Conservation (phyloP, 495 filamentous ascomycete species). For the Poronia punctata region DNA sequence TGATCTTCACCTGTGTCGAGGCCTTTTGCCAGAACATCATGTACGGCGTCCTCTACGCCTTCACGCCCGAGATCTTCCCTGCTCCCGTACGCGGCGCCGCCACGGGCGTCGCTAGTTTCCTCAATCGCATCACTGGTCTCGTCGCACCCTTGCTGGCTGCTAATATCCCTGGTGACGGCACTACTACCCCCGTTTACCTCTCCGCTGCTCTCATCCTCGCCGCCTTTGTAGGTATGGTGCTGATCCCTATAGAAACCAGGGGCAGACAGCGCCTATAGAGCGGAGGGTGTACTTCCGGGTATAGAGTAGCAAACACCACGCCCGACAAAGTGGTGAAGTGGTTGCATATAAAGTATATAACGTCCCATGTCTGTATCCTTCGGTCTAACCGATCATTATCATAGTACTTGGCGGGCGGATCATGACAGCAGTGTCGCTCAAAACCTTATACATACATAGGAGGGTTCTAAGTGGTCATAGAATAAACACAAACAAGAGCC, state of each 20-base stretch:
- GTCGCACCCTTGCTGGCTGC: slow-evolving; percentile 73
- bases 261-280: slow-evolving; percentile 60
- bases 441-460: too few species aligned
- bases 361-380: too few species aligned
- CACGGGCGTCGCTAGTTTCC: slow-evolving; percentile 65
- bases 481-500: too few species aligned
- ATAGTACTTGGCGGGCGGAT: too few species aligned
- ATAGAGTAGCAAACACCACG: too few species aligned
- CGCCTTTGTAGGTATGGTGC: slow-evolving; percentile 53
- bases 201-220: slow-evolving; percentile 62
- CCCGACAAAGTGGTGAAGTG: too few species aligned
- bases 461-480: too few species aligned
- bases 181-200: slow-evolving; percentile 66
- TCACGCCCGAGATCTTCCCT: slow-evolving; percentile 78
- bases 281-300: background rate
- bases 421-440: too few species aligned
- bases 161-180: slow-evolving; percentile 57
- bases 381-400: too few species aligned
- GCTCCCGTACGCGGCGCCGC: slow-evolving; percentile 73
- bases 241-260: slow-evolving; percentile 67
- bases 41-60: slow-evolving; percentile 83
- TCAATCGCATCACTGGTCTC: slow-evolving; percentile 67
- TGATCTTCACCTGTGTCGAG: slow-evolving; percentile 71
- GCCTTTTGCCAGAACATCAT: slow-evolving; percentile 72
- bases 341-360: too few species aligned